Evolutionary conservation across 768 basidiomycete genomes (phyloP).

Genomic region (Termitomyces sp.): DNA sequence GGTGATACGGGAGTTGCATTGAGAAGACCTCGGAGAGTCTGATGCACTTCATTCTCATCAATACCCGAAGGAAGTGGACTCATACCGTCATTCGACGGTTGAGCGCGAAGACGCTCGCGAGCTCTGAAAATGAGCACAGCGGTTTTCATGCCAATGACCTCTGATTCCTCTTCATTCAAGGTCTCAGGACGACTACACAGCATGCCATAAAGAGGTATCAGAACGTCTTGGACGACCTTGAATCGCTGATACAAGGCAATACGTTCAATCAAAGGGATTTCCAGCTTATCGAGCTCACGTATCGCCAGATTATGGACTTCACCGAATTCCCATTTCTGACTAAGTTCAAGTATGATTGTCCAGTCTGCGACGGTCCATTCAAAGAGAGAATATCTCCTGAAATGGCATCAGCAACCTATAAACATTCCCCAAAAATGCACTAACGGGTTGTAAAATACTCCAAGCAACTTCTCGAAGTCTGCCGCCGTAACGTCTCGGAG

Average conservation of each 20-base stretch:
- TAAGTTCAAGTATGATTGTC: slow-evolving; percentile 46
- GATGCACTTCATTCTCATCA: slow-evolving; percentile 24
- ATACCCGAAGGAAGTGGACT: slow-evolving; percentile 31
- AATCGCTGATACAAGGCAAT: slow-evolving; percentile 51
- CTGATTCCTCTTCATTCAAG: slow-evolving; percentile 47
- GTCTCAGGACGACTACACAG: slow-evolving; percentile 49
- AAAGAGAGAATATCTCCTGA: slow-evolving; percentile 52
- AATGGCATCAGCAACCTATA: not conserved
- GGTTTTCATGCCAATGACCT: slow-evolving; percentile 51
- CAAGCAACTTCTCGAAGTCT: slow-evolving; percentile 43
- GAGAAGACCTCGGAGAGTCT: slow-evolving; percentile 24
- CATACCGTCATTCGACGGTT: slow-evolving; percentile 22
- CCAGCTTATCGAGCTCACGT: slow-evolving; percentile 23
- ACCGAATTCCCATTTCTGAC: slow-evolving; percentile 39
- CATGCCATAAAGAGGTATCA: slow-evolving; percentile 45
- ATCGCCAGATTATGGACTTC: slow-evolving; percentile 44
- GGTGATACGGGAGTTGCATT: not conserved
- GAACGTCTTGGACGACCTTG: slow-evolving; percentile 38
- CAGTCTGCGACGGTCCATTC: slow-evolving; percentile 45
- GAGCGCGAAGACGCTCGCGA: slow-evolving; percentile 42
- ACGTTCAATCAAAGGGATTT: slow-evolving; percentile 6
- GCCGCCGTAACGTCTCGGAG: slow-evolving; percentile 27
- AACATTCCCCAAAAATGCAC: slow-evolving; percentile 5
- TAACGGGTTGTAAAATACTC: slow-evolving; percentile 55
- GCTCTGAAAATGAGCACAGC: slow-evolving; percentile 45